These are phyloP conservation scores for Cairneyella variabilis DNA, from an alignment of 495 filamentous ascomycete genomes.

Conservation along the genomic window DNA sequence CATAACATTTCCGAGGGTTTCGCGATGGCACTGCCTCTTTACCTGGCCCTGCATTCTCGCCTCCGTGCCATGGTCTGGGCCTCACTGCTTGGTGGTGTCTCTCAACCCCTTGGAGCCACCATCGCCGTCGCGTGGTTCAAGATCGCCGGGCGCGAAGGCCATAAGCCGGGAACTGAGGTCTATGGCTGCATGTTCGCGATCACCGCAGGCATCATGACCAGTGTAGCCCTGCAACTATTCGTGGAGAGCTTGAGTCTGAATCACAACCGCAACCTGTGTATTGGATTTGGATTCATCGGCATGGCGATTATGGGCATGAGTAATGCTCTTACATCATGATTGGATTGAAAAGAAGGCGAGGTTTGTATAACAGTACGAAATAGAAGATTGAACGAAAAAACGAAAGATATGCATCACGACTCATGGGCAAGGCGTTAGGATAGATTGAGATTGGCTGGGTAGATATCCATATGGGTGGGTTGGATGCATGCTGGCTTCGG, in stretches of 20 bases:
- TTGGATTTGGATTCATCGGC: slow-evolving; percentile 80
- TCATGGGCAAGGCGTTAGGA: background rate
- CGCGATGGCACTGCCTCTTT: slow-evolving; percentile 86
- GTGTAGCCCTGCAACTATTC: slow-evolving; percentile 85
- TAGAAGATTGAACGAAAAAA: background rate
- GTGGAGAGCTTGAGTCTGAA: slow-evolving; percentile 77
- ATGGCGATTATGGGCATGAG: slow-evolving; percentile 88
- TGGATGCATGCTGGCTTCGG: no score
- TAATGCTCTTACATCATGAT: slow-evolving; percentile 66
- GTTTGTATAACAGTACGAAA: background rate
- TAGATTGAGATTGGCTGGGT: background rate
- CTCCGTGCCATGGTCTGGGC: slow-evolving; percentile 80
- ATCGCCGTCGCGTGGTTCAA: slow-evolving; percentile 83
- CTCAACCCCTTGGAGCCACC: slow-evolving; percentile 81
- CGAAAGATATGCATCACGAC: background rate
- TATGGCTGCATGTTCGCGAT: slow-evolving; percentile 89
- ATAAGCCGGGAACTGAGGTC: slow-evolving; percentile 58
- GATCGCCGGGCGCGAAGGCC: slow-evolving; percentile 41
- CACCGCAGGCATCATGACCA: slow-evolving; percentile 92
- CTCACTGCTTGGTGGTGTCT: slow-evolving; percentile 75
- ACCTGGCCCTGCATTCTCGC: slow-evolving; percentile 76
- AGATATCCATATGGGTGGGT: background rate
- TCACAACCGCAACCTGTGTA: slow-evolving; percentile 75
- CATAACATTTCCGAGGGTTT: slow-evolving; percentile 99
- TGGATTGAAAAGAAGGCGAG: background rate